Conservation (phyloP, 2,329 filamentous ascomycete species). For the Penicillium griseofulvum region DNA sequence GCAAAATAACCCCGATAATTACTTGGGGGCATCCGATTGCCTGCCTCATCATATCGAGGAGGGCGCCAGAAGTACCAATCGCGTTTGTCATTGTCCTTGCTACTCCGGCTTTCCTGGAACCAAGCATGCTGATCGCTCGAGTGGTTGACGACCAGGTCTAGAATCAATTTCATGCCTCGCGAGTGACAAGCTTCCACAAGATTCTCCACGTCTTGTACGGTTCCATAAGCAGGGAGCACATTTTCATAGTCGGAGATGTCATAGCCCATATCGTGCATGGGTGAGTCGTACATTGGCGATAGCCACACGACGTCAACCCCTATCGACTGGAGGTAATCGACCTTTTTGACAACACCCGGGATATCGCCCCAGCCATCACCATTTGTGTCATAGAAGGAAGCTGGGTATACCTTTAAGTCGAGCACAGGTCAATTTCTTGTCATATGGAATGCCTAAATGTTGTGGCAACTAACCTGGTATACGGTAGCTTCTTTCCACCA, state of each 20-base stretch:
- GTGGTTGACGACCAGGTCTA: slow-evolving; percentile 73
- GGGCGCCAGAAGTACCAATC: slow-evolving; percentile 61
- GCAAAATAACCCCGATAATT: slow-evolving; percentile 67
- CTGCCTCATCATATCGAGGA: slow-evolving; percentile 50
- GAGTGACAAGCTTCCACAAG: slow-evolving; percentile 57
- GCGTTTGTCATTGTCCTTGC: slow-evolving; percentile 57
- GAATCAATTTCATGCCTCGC: slow-evolving; percentile 63
- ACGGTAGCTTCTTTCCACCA: slow-evolving; percentile 41
- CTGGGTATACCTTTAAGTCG: slow-evolving; percentile 23
- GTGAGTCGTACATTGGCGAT: slow-evolving; percentile 63
- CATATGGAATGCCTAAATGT: not conserved
- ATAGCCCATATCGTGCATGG: slow-evolving; percentile 68
- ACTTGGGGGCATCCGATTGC: slow-evolving; percentile 63
- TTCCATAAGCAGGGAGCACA: slow-evolving; percentile 61
- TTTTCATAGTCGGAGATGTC: slow-evolving; percentile 65
- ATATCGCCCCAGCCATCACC: slow-evolving; percentile 65
- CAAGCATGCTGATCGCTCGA: slow-evolving; percentile 66
- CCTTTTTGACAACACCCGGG: slow-evolving; percentile 59
- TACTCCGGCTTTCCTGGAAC: slow-evolving; percentile 63
- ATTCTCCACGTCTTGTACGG: slow-evolving; percentile 57
- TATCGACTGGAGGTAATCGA: slow-evolving; percentile 61
- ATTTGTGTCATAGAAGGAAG: slow-evolving; percentile 52
- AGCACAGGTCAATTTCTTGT: not conserved
- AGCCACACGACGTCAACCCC: slow-evolving; percentile 67
- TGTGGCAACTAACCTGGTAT: slow-evolving; percentile 25